Evolutionary conservation across 2,329 filamentous ascomycete species (phyloP), one percentile per base, ranked within the genome.

Genomic region (Aspergillus caelatus): DNA sequence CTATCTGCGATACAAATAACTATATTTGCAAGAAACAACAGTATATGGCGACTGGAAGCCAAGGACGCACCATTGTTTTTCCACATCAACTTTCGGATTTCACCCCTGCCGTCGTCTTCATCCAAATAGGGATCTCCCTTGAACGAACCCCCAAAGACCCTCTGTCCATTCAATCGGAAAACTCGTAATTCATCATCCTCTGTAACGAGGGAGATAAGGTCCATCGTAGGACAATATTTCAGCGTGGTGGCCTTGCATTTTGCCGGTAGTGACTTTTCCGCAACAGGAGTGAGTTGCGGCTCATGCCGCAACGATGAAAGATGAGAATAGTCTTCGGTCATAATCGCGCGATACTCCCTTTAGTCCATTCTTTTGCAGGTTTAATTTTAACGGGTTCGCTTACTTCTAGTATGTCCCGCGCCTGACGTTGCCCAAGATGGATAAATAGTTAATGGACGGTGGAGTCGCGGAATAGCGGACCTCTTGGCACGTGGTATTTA

Each of bases 191-290:
- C 88, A 56, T 88, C 88, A 64, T 88, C 86, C 19, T 85, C 83
- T n/a, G 85, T 86, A 16, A 90, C 89, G 14, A 92, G 82, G 14
- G 91, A 91, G 14, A 93, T 84, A 53, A 98, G 84, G 78, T 97
- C 92, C 81, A 96, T 91, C 10, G 89, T 90, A 19, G 94, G 92
- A 77, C 93, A 96, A 77, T 91, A 92, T 30, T 89, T 85, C 39
- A 94, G 83, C 57, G 90, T 71, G 63, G 70, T 72, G 57, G 75
- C 65, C 68, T 81, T 81, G 70, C 78, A 79, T 77, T 77, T 80
- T 70, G 75, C 71, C 36, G 76, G 71, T 45, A 81, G 70, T 57
- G 72, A 74, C 68, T 81, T 80, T 66, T 80, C 78, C 48, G 74
- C 76, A 53, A 80, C 75, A 19, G 75, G 70, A 8, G 74, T 74